phyloP scores from a whole-genome alignment of 1,139 yeast genomes.

The Kodamaea derodonti region DNA sequence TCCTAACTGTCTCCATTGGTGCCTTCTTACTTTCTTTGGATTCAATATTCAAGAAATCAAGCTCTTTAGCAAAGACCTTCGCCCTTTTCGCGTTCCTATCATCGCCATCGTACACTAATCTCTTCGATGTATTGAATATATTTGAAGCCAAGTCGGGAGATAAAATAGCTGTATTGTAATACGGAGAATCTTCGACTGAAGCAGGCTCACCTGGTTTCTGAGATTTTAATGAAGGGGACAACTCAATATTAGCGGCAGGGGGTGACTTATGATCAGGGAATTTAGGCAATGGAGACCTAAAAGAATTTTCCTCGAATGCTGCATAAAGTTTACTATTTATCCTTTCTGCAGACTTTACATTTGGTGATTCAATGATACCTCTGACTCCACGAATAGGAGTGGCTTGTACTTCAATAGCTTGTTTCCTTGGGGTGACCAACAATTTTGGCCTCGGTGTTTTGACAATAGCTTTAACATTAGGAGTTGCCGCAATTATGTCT shows the following conservation, averaged over 20 bases:
- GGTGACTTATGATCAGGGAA: background rate
- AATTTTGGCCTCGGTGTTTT: too few relatives aligned
- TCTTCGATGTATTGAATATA: background rate
- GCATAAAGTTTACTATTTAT: slow-evolving; percentile 5
- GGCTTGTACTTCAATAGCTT: background rate
- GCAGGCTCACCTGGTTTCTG: slow-evolving; percentile 37
- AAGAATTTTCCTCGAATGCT: slow-evolving; percentile 5
- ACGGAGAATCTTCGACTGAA: slow-evolving; percentile 29
- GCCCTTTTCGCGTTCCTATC: too few relatives aligned
- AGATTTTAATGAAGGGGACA: slow-evolving; percentile 7
- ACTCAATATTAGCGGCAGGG: slow-evolving; percentile 9
- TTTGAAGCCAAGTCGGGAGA: background rate
- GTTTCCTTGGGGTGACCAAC: too few relatives aligned
- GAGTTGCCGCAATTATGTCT: slow-evolving; percentile 8
- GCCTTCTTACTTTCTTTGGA: too few relatives aligned
- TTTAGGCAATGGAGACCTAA: slow-evolving; percentile 3
- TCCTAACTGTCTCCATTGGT: too few relatives aligned
- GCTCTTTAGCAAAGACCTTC: too few relatives aligned
- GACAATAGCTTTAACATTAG: slow-evolving; percentile 3
- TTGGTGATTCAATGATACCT: background rate
- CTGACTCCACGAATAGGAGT: background rate
- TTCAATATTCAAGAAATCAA: too few relatives aligned
- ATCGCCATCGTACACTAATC: background rate
- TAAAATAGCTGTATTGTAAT: slow-evolving; percentile 18
- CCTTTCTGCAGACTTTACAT: slow-evolving; percentile 4